These are phyloP conservation scores for Pinguiococcus pyrenoidosus DNA, from an alignment of 108 stramenopile species.

Conservation along the genomic window DNA sequence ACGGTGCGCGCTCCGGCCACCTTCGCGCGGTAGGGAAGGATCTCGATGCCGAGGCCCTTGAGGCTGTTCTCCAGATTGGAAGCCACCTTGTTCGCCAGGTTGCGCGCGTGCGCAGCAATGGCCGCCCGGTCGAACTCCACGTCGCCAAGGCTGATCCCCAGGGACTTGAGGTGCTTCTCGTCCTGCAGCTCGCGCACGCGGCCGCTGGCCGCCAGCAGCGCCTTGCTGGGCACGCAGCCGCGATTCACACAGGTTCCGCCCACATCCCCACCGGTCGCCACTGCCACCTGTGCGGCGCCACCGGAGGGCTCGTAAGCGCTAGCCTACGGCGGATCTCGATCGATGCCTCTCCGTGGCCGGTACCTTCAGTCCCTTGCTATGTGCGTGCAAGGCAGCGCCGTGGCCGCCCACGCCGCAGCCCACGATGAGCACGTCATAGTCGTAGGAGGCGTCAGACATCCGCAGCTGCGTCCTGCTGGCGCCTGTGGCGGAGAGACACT, in stretches of 20 bases:
- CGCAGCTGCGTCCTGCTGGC: too few relatives aligned
- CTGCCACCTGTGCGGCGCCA: too few relatives aligned
- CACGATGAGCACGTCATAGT: slow-evolving; percentile 42
- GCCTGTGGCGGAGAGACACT: too few relatives aligned
- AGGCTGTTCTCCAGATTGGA: slow-evolving; percentile 75
- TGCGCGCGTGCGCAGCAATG: slow-evolving; percentile 84
- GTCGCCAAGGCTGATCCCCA: slow-evolving; percentile 73
- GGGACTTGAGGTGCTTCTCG: slow-evolving; percentile 32
- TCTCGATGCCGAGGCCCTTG: slow-evolving; percentile 66
- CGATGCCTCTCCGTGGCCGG: too few relatives aligned
- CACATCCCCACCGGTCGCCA: too few relatives aligned
- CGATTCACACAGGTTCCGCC: slow-evolving; percentile 96
- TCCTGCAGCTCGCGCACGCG: slow-evolving; percentile 82
- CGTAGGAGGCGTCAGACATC: too few relatives aligned
- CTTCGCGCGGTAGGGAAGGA: slow-evolving; percentile 59
- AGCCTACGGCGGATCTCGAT: too few relatives aligned
- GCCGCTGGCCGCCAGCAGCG: slow-evolving; percentile 83
- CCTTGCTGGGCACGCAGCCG: slow-evolving; percentile 97
- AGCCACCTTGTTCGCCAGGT: slow-evolving; percentile 79
- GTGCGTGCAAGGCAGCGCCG: slow-evolving; percentile 92
- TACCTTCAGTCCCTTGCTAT: too few relatives aligned
- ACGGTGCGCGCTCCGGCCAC: slow-evolving; percentile 73
- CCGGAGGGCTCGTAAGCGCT: too few relatives aligned
- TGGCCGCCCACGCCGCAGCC: slow-evolving; percentile 99
- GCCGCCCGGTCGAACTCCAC: slow-evolving; percentile 70